Evolutionary conservation across 441 rosid genomes (phyloP), one percentile per base, ranked within the genome.

Genomic region (Eutrema salsugineum): DNA sequence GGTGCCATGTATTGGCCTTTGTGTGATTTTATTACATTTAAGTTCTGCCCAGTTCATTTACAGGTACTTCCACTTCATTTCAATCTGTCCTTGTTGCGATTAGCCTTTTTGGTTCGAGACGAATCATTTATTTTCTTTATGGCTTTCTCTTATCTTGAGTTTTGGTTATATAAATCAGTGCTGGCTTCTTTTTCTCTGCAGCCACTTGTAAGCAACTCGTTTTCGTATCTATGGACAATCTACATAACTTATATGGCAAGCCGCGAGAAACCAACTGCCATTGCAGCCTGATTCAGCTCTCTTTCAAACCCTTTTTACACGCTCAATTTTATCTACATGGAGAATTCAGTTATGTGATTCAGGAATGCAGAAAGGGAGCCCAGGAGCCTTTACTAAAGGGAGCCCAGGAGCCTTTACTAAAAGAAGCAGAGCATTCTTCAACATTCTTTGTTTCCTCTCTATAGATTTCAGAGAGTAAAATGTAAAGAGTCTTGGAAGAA

Each of bases 1-100:
- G 97, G 93, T 28, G 73, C 80, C 36, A 82, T 90, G 91, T 92
- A 92, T 82, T 92, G 98, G 97, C 97, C 98, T 10, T 0, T 82
- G 12, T 92, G 98, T 66, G 98, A 92, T 81, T 92, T 93, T 49
- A 82, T 93, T 76, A 90, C 95, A 9, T 90, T 86, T 78, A 88
- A 68, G 75, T 93, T 90, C 80, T 64, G 71, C 51, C 96, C 93
- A n/a, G 88, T 93, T 53, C 90, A 83, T 71, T 80, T 93, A 73
- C 98, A 90, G 98, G 98, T 88, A 48, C 11, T 46, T 28, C 22
- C 42, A 12, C 11, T 36, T 44, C 6, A 14, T 33, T 19, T 22
- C 10, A 1, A 2, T 27, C 15, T 38, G 56, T 8, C 14, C 17
- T 3, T 3, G 0, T 20, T 48, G 36, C 16, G 59, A 50, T 50